phyloP scores from a whole-genome alignment of 345 rosid genomes.

The Citrus reticulata region DNA sequence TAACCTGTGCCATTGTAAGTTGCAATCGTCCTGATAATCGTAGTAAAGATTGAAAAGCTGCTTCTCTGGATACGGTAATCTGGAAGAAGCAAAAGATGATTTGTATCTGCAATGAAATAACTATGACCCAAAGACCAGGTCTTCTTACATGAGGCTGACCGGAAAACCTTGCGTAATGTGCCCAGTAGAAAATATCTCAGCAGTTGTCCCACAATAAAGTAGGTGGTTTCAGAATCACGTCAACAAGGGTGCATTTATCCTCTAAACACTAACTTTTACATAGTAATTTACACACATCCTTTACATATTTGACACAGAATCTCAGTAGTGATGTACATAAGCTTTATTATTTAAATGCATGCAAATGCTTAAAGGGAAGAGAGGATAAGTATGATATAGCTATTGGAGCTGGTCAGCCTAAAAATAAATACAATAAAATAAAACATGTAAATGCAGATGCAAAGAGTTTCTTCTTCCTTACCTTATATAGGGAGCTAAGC shows the following conservation, averaged over 20 bases:
- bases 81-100: conserved; percentile 23
- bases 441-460: background rate
- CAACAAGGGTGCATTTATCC: background rate
- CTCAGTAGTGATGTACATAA: background rate
- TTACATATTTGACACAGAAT: background rate
- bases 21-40: conserved; percentile 83
- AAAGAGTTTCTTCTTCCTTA: conserved; percentile 17
- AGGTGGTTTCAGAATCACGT: background rate
- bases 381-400: background rate
- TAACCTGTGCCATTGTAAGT: conserved; percentile 78
- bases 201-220: background rate
- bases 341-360: background rate
- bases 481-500: conserved; percentile 63
- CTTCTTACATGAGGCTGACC: background rate
- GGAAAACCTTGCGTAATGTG: background rate
- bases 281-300: background rate
- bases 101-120: conserved; percentile 2
- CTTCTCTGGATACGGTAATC: conserved; percentile 60
- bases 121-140: background rate
- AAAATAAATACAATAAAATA: background rate
- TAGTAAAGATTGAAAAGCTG: conserved; percentile 58
- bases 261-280: background rate
- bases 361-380: background rate
- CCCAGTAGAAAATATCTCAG: background rate
- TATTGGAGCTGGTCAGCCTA: background rate